Evolutionary conservation across 2,329 filamentous ascomycete genomes (phyloP).

Genomic region (Ophiocordyceps camponoti-floridani): DNA sequence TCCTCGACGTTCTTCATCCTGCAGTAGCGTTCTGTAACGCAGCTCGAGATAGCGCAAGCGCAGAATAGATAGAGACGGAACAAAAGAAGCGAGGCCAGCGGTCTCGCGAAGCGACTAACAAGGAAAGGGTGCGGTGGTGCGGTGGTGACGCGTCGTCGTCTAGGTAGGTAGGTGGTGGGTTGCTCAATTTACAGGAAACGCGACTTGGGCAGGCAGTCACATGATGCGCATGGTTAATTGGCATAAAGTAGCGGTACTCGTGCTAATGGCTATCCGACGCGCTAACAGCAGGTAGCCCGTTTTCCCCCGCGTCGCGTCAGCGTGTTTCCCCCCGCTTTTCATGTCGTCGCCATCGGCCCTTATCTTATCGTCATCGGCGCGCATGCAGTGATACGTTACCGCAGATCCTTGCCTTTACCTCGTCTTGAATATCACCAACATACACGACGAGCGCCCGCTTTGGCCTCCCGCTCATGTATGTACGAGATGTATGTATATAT

Average conservation of each 20-base stretch:
- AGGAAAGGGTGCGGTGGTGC: too few species aligned
- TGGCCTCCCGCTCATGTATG: not conserved
- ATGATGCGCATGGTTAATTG: conserved; percentile 5
- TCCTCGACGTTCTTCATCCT: conserved; percentile 13
- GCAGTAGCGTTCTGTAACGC: not conserved
- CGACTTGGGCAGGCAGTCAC: conserved; percentile 19
- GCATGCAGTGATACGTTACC: not conserved
- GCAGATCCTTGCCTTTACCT: not conserved
- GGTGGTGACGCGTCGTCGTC: not conserved
- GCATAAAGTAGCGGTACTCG: not conserved
- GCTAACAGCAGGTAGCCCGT: not conserved
- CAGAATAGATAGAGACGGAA: not conserved
- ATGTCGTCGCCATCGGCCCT: too few species aligned
- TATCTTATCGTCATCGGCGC: not conserved
- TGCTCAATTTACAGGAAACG: conserved; percentile 7
- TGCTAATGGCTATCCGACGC: not conserved
- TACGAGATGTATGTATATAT: not conserved
- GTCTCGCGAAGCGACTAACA: too few species aligned
- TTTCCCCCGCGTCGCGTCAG: too few species aligned
- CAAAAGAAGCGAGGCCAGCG: not conserved
- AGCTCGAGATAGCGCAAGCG: not conserved
- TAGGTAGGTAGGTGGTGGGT: not conserved
- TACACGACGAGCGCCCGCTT: too few species aligned
- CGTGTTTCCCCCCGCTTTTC: too few species aligned
- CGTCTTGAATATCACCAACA: too few species aligned